Evolutionary conservation across 805 yeast genomes (phyloP), one percentile per base, ranked within the genome.

Genomic region (Myxozyma geophila): DNA sequence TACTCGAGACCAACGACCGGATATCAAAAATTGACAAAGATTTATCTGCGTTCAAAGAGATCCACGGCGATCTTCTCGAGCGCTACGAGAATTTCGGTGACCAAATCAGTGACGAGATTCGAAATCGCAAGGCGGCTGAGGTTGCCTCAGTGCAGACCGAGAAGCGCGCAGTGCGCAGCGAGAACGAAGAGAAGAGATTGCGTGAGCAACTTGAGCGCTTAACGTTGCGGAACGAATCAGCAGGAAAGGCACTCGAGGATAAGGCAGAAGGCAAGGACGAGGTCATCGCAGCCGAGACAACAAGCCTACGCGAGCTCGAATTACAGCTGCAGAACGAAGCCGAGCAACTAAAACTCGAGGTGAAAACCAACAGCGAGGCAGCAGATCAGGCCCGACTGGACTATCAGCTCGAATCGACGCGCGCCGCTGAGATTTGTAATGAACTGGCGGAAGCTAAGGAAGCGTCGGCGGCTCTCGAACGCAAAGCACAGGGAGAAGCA

Each of bases 361-460:
- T 81, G 0, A 80, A 80, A 33, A 78, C 86, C 6, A 79, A 80
- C 52, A 72, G 74, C 1, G 84, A 83, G 40, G 96, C 90, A 70
- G 81, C 80, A 48, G 83, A 79, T 57, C 90, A 88, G 74, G 87
- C 71, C 71, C 72, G 72, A 28, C 59, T 52, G 23, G 72, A 70
- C 44, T 73, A 68, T 60, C 76, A 75, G 60, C 61, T 64, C 50
- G 75, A 75, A 7, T 70, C 76, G 1, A 66, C 70, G 9, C 70
- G 73, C 2, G 75, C 77, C 5, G 73, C 74, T 1, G 76, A 73
- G 51, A 67, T 72, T 0, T 67, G 70, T 43, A 62, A 67, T 0
- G 76, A 77, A 58, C 70, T 79, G 13, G 67, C 68, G 15, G 71
- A 70, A 3, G 69, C 74, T n/a, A 70, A 73, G 41, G 59, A 61